phyloP scores from a whole-genome alignment of 257 asterid species.

The Jasminum sambac region DNA sequence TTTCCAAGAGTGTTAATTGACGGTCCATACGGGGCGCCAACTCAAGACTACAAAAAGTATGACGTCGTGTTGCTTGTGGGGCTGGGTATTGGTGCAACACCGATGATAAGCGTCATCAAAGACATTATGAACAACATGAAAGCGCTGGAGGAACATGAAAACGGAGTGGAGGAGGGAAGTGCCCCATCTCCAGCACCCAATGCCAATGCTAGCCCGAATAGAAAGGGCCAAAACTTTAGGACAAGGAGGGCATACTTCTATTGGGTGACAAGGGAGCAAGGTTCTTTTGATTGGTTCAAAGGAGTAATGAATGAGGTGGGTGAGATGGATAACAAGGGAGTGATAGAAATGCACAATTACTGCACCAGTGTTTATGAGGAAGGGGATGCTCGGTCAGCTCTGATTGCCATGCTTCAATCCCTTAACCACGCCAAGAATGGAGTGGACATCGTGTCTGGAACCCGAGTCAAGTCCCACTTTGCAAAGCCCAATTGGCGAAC shows the following conservation, averaged over 20 bases:
- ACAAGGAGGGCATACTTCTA: constrained; percentile 80
- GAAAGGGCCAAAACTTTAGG: constrained; percentile 49
- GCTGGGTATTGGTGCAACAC: constrained; percentile 85
- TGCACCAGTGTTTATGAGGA: constrained; percentile 90
- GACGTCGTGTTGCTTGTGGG: constrained; percentile 82
- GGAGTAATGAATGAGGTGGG: constrained; percentile 87
- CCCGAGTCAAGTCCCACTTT: constrained; percentile 83
- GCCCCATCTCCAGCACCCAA: background rate
- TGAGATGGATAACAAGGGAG: constrained; percentile 65
- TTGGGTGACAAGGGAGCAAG: constrained; percentile 92
- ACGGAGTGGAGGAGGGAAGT: constrained; percentile 42
- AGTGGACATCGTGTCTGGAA: constrained; percentile 79
- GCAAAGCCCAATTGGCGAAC: constrained; percentile 87
- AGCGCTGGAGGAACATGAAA: constrained; percentile 56
- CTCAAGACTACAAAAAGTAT: constrained; percentile 94
- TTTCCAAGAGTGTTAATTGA: constrained; percentile 75
- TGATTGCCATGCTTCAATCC: constrained; percentile 82
- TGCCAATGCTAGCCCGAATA: constrained; percentile 24
- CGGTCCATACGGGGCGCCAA: constrained; percentile 95
- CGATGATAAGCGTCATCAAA: constrained; percentile 87
- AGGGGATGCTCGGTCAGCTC: constrained; percentile 88
- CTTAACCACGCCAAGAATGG: constrained; percentile 82
- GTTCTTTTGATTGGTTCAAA: constrained; percentile 85
- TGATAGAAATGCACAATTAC: constrained; percentile 87
- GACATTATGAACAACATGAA: constrained; percentile 85